phyloP scores from a whole-genome alignment of 495 filamentous ascomycete species.

The Rhypophila decipiens region DNA sequence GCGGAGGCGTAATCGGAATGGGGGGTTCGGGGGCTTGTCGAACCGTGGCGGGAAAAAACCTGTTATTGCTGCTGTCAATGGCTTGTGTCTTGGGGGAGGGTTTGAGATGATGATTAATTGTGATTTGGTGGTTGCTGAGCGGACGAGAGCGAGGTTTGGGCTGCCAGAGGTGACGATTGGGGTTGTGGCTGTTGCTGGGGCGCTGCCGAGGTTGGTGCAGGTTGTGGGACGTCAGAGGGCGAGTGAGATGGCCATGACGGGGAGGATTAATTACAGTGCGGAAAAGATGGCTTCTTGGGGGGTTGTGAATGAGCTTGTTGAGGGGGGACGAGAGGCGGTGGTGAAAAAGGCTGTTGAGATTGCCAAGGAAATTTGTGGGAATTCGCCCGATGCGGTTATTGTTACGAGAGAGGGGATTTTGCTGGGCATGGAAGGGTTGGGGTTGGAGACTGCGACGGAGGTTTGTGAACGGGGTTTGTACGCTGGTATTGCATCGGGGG shows the following conservation, averaged over 20 bases:
- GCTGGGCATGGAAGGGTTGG: constrained; percentile 55
- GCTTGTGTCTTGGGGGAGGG: constrained; percentile 67
- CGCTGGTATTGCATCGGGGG: constrained; percentile 51
- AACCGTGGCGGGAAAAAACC: constrained; percentile 56
- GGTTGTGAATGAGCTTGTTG: constrained; percentile 65
- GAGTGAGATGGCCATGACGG: constrained; percentile 68
- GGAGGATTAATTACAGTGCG: constrained; percentile 51
- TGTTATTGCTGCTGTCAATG: constrained; percentile 75
- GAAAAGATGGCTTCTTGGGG: constrained; percentile 63
- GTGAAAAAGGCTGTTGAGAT: constrained; percentile 48
- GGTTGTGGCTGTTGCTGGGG: constrained; percentile 67
- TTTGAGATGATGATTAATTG: constrained; percentile 69
- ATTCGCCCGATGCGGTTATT: constrained; percentile 71
- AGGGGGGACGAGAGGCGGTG: constrained; percentile 35
- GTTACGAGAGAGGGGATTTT: constrained; percentile 61
- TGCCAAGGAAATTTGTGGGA: constrained; percentile 49
- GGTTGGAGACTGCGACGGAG: constrained; percentile 58
- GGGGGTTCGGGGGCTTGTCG: constrained; percentile 45
- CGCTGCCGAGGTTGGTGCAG: constrained; percentile 65
- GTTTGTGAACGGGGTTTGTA: constrained; percentile 54
- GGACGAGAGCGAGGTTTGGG: constrained; percentile 51
- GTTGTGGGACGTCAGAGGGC: constrained; percentile 62
- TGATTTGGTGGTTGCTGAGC: constrained; percentile 63
- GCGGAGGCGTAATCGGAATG: constrained; percentile 3
- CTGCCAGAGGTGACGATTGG: constrained; percentile 69